Evolutionary conservation across 257 asterid genomes (phyloP), one percentile per base, ranked within the genome.

Genomic region (Solanum rostratum): DNA sequence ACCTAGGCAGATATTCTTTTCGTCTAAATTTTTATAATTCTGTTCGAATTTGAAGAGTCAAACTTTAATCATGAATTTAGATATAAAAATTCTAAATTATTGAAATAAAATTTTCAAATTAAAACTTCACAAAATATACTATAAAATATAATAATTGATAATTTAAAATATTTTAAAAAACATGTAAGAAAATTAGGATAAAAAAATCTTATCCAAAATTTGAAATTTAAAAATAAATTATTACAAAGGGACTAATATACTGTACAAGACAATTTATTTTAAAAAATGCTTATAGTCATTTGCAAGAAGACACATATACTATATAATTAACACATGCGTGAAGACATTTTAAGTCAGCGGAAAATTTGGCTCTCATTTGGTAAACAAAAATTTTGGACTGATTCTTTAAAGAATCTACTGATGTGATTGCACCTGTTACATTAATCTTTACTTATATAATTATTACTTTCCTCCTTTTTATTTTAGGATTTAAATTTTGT

Each of bases 241-340:
- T 6, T 13, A n/a, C 7, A 0, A 2, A 29, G 66, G 3, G 33
- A 22, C 27, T 20, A 57, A 20, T 3, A 20, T 57, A 57, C 29
- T 57, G 65, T 63, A 46, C 9, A n/a, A 74, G 81, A 22, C 7
- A 14, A 1, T 71, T 10, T 11, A 20, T 43, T 22, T 13, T 3
- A 0, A n/a, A n/a, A 45, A 46, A 46, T 24, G 22, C 22, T 74
- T 24, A n/a, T n/a, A 41, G 55, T 46, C 37, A 46, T 71, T 70
- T 39, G 53, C 79, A 70, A 10, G 79, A 69, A 68, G 87, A 37
- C 27, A 80, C n/a, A 30, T 30, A 52, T 11, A 39, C 18, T 22
- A 33, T 29, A 81, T 20, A 79, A 89, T 90, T 90, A 84, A 79
- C 81, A 88, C 92, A 91, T 85, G 84, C 68, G 87, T 88, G 91